phyloP scores from a whole-genome alignment of 176 grass and related monocot genomes.

The Tillandsia fasciculata region DNA sequence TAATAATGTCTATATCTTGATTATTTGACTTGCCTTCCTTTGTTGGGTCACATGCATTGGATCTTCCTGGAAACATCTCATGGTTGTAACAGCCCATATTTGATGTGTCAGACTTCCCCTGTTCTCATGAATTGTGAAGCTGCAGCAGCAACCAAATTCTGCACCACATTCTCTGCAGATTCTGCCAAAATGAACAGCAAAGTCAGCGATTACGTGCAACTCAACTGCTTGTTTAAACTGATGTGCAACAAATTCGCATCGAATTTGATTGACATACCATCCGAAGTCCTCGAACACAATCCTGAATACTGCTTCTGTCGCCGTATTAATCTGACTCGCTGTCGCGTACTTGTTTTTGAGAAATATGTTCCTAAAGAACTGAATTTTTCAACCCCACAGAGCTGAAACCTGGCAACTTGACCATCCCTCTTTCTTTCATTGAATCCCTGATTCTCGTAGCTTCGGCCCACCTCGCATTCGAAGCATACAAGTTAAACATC shows the following conservation, averaged over 20 bases:
- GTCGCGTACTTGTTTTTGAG: neutral
- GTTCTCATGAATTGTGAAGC: neutral
- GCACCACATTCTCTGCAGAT: neutral
- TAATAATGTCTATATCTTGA: neutral
- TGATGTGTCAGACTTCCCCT: neutral
- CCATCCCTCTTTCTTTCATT: conserved; percentile 49
- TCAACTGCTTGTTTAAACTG: neutral
- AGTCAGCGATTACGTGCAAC: neutral
- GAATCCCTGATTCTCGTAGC: conserved; percentile 34
- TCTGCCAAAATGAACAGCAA: neutral
- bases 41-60: neutral
- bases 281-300: neutral
- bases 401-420: conserved; percentile 53
- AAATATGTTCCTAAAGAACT: neutral
- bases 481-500: conserved; percentile 60
- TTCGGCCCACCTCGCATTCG: conserved; percentile 48
- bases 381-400: conserved; percentile 25
- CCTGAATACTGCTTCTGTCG: neutral
- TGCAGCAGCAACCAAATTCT: neutral
- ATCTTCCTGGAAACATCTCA: neutral
- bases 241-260: neutral
- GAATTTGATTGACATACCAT: neutral
- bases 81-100: neutral
- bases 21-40: neutral
- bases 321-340: neutral